phyloP scores from a whole-genome alignment of 2,329 filamentous ascomycete species.

The Aureobasidium uvarum region DNA sequence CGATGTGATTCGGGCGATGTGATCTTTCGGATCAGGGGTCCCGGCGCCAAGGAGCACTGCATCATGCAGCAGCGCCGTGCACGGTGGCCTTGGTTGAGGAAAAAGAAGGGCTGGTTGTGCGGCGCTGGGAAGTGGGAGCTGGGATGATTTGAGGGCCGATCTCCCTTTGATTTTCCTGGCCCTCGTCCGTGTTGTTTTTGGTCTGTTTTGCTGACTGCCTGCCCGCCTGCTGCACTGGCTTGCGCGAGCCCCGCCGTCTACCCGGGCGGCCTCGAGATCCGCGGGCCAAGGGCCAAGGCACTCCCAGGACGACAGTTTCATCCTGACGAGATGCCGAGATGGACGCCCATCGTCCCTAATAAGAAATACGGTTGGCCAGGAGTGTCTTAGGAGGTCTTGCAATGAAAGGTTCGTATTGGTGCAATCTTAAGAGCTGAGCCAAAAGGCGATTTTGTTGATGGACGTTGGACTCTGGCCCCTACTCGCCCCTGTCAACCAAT shows the following conservation, averaged over 20 bases:
- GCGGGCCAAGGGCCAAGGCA: background rate
- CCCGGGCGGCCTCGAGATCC: background rate
- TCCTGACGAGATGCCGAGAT: conserved; percentile 1
- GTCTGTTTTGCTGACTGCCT: background rate
- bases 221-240: background rate
- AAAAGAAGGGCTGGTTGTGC: conserved; percentile 11
- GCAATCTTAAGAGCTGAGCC: conserved; percentile 18
- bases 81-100: conserved; percentile 4
- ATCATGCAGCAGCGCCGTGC: conserved; percentile 10
- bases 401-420: conserved; percentile 21
- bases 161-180: conserved; percentile 17
- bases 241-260: conserved; percentile 1
- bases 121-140: background rate
- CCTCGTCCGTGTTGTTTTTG: conserved; percentile 7
- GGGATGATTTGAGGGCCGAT: conserved; percentile 25
- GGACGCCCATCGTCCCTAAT: conserved; percentile 6
- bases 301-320: conserved; percentile 14
- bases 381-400: conserved; percentile 11
- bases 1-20: background rate
- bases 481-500: conserved; percentile 21
- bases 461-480: conserved; percentile 24
- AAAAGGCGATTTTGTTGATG: conserved; percentile 7
- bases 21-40: conserved; percentile 19
- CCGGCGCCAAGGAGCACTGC: conserved; percentile 15
- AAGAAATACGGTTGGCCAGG: conserved; percentile 10